phyloP scores from a whole-genome alignment of 2,329 filamentous ascomycete species.

The Pyrenochaeta sp. region DNA sequence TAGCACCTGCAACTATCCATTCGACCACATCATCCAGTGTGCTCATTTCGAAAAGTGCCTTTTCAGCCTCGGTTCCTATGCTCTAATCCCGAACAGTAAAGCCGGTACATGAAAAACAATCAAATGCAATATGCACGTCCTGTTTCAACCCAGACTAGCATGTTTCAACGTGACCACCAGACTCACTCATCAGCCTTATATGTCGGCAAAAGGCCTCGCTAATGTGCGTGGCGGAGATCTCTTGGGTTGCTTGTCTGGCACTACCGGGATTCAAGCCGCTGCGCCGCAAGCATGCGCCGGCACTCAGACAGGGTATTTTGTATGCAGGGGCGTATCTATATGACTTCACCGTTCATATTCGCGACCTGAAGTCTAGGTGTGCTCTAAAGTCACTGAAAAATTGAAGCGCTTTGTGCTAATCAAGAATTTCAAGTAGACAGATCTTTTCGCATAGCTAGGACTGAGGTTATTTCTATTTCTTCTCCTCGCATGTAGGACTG shows the following conservation, averaged over 20 bases:
- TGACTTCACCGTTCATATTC: too few species aligned
- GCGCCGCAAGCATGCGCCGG: slow-evolving; percentile 1
- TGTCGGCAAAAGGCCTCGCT: neutral
- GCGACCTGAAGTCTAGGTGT: too few species aligned
- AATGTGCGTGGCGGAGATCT: neutral
- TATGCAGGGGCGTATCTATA: too few species aligned
- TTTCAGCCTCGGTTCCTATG: slow-evolving; percentile 7
- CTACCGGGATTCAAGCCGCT: neutral
- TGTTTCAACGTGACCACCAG: slow-evolving; percentile 19
- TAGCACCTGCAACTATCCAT: slow-evolving; percentile 10
- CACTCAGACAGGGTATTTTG: too few species aligned
- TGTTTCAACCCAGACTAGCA: slow-evolving; percentile 14
- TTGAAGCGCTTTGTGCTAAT: too few species aligned
- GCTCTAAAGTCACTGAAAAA: too few species aligned
- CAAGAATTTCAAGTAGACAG: too few species aligned
- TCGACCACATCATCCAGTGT: slow-evolving; percentile 8
- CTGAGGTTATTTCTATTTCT: too few species aligned
- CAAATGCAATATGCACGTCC: slow-evolving; percentile 18
- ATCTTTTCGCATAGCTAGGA: too few species aligned
- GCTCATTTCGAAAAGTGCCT: slow-evolving; percentile 6
- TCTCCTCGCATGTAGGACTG: too few species aligned
- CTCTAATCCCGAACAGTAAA: slow-evolving; percentile 20
- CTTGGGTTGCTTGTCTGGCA: neutral
- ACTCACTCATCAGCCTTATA: slow-evolving; percentile 9
- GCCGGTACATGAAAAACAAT: slow-evolving; percentile 11